phyloP scores from a whole-genome alignment of 73 alveolate species.

The Paramecium sexaurelia region DNA sequence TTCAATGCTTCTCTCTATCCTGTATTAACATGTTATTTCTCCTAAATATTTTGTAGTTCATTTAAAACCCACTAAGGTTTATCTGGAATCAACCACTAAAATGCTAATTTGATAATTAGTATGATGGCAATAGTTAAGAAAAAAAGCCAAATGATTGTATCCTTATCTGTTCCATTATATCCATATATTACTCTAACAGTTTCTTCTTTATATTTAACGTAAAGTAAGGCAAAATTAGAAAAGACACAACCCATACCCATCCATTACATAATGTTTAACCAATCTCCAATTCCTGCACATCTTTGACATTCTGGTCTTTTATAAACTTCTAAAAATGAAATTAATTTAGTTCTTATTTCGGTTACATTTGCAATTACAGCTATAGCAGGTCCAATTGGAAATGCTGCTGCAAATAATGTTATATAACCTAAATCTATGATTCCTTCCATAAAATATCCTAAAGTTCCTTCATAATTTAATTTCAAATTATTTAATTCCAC shows the following conservation, averaged over 20 bases:
- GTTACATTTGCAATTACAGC: constrained; percentile 75
- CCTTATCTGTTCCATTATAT: constrained; percentile 7
- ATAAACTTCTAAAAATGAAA: constrained; percentile 52
- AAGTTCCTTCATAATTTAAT: constrained; percentile 58
- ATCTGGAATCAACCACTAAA: constrained; percentile 15
- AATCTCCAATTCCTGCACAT: constrained; percentile 69
- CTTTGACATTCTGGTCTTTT: constrained; percentile 71
- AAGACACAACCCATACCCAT: constrained; percentile 55
- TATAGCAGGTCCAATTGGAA: constrained; percentile 78
- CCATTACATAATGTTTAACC: constrained; percentile 57
- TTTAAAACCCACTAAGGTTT: constrained; percentile 44
- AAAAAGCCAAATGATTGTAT: background rate
- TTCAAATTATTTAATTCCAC: constrained; percentile 56
- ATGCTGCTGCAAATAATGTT: constrained; percentile 83
- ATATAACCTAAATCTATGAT: constrained; percentile 80
- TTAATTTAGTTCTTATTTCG: constrained; percentile 75
- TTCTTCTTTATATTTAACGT: background rate
- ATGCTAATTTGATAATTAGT: background rate
- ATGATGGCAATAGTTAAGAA: constrained; percentile 7
- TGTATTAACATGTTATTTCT: constrained; percentile 41
- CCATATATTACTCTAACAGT: constrained; percentile 13
- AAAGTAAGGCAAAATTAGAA: constrained; percentile 30
- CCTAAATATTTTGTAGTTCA: background rate
- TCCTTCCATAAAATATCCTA: constrained; percentile 75
- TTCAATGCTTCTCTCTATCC: constrained; percentile 6